Percentiles rank a stretch among this genome's conserved stretches.
Conservation (phyloP, 805 yeast genomes). For the Saccharomycopsis babjevae region DNA sequence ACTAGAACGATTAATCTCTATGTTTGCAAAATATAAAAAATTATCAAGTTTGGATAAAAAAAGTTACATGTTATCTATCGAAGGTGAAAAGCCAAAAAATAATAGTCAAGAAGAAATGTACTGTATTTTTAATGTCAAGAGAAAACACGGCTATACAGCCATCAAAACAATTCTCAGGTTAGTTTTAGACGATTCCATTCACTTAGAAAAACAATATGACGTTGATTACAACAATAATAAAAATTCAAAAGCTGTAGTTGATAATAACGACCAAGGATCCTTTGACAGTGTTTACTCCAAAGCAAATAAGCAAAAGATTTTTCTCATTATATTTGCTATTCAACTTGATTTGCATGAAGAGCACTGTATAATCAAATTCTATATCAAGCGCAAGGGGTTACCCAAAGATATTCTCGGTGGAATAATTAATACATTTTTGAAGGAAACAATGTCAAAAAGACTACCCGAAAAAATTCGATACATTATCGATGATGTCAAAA, state of each 20-base stretch:
- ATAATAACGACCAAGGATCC: not conserved
- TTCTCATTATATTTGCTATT: not conserved
- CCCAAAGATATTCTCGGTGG: not conserved
- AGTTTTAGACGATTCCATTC: constrained; percentile 3
- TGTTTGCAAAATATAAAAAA: not conserved
- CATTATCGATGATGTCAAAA: not conserved
- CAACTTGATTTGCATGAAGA: not conserved
- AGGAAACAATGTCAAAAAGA: not conserved
- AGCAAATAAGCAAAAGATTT: not conserved
- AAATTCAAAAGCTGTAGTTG: not conserved
- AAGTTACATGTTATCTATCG: not conserved
- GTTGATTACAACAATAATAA: not conserved
- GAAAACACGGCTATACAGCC: constrained; percentile 4
- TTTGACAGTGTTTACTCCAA: not conserved
- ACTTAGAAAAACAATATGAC: not conserved
- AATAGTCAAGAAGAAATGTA: not conserved
- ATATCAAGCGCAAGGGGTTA: not conserved
- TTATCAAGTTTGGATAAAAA: not conserved
- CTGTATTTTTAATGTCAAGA: constrained; percentile 1
- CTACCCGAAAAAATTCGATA: not conserved
- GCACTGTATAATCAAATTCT: not conserved
- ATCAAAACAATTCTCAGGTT: constrained; percentile 7
- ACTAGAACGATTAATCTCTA: not conserved
- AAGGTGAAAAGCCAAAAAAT: not conserved
- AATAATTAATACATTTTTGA: not conserved